A percentile compares a stretch with the other conserved stretches of the same genome.
Conservation (phyloP, 306 rosid species). For the Vicia villosa region DNA sequence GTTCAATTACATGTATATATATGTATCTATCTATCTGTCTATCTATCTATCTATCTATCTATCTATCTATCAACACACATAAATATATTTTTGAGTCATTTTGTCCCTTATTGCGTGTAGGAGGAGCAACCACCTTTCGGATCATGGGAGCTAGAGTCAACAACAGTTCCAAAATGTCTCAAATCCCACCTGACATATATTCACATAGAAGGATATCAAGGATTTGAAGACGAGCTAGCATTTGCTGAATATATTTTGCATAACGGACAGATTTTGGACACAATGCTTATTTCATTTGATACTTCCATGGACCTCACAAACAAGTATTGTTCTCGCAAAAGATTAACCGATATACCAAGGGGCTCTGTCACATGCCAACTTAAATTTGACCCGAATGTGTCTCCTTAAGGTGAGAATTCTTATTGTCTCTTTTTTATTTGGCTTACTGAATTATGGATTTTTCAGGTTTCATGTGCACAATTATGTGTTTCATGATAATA, state of each 20-base stretch:
- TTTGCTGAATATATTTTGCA: slow-evolving; percentile 9
- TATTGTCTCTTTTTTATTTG: background rate
- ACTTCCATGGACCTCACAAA: background rate
- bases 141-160: background rate
- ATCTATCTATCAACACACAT: background rate
- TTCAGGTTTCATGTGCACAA: no score
- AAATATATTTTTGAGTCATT: background rate
- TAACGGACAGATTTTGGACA: background rate
- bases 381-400: background rate
- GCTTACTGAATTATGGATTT: background rate
- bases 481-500: no score
- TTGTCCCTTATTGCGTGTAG: background rate
- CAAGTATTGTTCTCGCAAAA: background rate
- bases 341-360: background rate
- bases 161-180: slow-evolving; percentile 5
- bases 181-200: slow-evolving; percentile 6
- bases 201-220: background rate
- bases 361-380: background rate
- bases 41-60: no score
- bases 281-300: background rate
- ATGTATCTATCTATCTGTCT: no score
- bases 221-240: slow-evolving; percentile 11
- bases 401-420: background rate
- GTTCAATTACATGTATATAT: background rate
- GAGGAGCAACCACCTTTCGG: background rate